Percentiles rank a stretch among this genome's conserved stretches.
phyloP scores from a whole-genome alignment of 352 stramenopile species.

The Globisporangium ultimum region DNA sequence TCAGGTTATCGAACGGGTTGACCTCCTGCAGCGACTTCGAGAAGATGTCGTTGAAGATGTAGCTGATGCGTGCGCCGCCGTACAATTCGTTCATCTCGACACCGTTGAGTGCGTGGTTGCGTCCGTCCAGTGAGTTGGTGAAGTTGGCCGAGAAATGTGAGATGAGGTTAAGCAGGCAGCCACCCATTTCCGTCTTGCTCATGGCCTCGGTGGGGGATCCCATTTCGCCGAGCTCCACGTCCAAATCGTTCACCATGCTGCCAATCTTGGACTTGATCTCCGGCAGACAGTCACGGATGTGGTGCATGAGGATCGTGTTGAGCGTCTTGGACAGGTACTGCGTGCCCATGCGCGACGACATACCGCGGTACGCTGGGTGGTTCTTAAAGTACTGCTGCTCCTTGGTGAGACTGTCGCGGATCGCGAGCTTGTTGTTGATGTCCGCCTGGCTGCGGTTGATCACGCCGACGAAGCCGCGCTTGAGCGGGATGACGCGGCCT shows the following conservation, averaged over 20 bases:
- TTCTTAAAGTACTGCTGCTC: conserved; percentile 97
- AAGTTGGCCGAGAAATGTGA: conserved; percentile 91
- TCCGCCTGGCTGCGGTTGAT: conserved; percentile 99
- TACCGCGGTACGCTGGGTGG: conserved; percentile 93
- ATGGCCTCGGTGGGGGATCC: conserved; percentile 89
- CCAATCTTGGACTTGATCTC: conserved; percentile 98
- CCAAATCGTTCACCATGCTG: conserved; percentile 94
- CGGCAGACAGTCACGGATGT: conserved; percentile 98
- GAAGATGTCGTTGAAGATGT: conserved; percentile 99
- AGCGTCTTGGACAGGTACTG: conserved; percentile 95
- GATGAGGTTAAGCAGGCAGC: conserved; percentile 93
- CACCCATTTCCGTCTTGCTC: conserved; percentile 89
- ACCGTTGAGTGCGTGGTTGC: conserved; percentile 73
- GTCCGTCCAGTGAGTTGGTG: conserved; percentile 87
- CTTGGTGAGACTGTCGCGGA: conserved; percentile 94
- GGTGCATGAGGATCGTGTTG: conserved; percentile 99
- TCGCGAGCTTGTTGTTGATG: conserved; percentile 95
- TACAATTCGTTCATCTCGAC: conserved; percentile 91
- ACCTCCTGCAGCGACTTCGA: conserved; percentile 88
- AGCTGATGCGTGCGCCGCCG: conserved; percentile 96
- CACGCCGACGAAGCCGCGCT: conserved; percentile 97
- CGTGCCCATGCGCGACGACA: conserved; percentile 95
- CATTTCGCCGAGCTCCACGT: conserved; percentile 95
- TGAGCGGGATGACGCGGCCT: conserved; percentile 96
- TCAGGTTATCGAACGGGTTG: conserved; percentile 96